phyloP scores from a whole-genome alignment of 352 stramenopile genomes.

The Plasmopara halstedii region DNA sequence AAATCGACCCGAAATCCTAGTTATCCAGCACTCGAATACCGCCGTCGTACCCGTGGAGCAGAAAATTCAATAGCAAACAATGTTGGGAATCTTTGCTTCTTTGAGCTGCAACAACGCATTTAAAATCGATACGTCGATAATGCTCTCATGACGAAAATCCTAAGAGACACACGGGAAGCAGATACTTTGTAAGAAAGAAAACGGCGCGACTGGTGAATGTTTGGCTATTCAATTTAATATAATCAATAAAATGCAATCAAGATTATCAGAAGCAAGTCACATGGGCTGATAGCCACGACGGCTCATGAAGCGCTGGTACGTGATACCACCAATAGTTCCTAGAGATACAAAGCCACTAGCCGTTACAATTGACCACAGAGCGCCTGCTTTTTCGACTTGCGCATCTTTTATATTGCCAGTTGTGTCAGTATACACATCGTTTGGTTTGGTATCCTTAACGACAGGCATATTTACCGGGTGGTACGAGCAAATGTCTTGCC shows the following conservation, averaged over 20 bases:
- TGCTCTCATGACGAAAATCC: constrained; percentile 41
- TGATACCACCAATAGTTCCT: constrained; percentile 27
- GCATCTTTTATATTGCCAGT: constrained; percentile 10
- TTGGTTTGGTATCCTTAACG: constrained; percentile 20
- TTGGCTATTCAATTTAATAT: constrained; percentile 3
- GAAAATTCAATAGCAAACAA: constrained; percentile 57
- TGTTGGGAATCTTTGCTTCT: constrained; percentile 14
- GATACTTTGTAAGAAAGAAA: constrained; percentile 48
- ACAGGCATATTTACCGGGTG: constrained; percentile 36
- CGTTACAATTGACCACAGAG: constrained; percentile 31
- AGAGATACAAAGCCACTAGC: constrained; percentile 30
- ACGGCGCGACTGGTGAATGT: constrained; percentile 23
- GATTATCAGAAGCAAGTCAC: constrained; percentile 13
- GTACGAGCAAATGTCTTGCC: constrained; percentile 68
- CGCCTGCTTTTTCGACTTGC: background rate
- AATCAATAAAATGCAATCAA: constrained; percentile 4
- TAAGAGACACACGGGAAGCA: constrained; percentile 44
- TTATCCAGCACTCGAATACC: constrained; percentile 56
- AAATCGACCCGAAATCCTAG: constrained; percentile 31
- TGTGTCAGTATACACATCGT: constrained; percentile 20
- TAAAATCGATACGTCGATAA: constrained; percentile 36
- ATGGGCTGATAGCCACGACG: constrained; percentile 37
- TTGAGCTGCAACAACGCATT: constrained; percentile 5
- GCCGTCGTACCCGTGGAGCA: constrained; percentile 49
- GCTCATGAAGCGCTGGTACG: constrained; percentile 30